Evolutionary conservation across 192 early-diverging fungal species (phyloP), one percentile per base, ranked within the genome.

Genomic region (Spizellomyces sp.): DNA sequence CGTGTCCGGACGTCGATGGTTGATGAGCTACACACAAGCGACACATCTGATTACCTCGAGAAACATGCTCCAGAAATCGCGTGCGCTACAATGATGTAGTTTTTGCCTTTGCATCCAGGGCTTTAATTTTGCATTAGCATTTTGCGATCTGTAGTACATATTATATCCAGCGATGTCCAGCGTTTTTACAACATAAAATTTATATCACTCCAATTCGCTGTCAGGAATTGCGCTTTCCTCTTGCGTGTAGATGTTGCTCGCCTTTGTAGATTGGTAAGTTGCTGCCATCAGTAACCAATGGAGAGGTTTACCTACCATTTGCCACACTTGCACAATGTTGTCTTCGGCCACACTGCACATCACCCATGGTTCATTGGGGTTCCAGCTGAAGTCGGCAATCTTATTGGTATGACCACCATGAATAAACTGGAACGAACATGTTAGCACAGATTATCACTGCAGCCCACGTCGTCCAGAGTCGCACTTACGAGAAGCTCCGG

Each of bases 391-490:
- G 76, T 99, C 97, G 42, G 93, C 90, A 45, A 99, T 92, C 79
- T 93, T 94, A 85, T 94, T 96, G 8, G 95, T 98, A 68, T 99
- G 97, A 8, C 97, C 97, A 48, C 97, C 97, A 71, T 99, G 97
- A 44, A 99, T 90, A 83, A 96, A 99, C 92, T 91, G 70, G 8
- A 72, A 1, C 67, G 41, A 65, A 64, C 3, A 64, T 1, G 27
- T 43, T 8, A 63, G 17, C 36, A 36, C 17, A 63, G 27, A 54
- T 54, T 54, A 4, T 54, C 0, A 19, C 59, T 54, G 17, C 17
- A 15, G 15, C 52, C 52, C 52, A 3, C n/a, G n/a, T n/a, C n/a
- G n/a, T n/a, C n/a, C n/a, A 22, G 15, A n/a, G 12, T 36, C 12
- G 21, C 42, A 21, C 67, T 66, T 82, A 91, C 90, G 83, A 99